These are phyloP conservation scores for Solanum sitiens DNA, from an alignment of 257 asterid species.

Conservation along the genomic window DNA sequence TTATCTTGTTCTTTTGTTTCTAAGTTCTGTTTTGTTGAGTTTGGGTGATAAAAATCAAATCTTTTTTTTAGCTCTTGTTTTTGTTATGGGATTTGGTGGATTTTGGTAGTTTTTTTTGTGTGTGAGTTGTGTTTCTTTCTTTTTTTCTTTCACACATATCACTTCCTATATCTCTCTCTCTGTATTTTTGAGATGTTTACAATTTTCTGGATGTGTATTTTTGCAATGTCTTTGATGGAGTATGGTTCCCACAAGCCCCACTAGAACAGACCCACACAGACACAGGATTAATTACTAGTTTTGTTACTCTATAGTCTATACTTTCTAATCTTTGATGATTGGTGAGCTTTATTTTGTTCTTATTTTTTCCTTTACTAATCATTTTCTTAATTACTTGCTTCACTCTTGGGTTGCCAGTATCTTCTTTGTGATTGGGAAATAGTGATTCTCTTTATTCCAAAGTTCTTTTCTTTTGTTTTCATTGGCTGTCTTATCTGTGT, in stretches of 20 bases:
- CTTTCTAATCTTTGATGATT: neutral
- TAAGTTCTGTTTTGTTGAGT: neutral
- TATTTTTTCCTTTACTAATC: neutral
- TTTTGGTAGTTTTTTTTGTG: neutral
- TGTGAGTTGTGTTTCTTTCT: neutral
- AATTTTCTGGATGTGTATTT: neutral
- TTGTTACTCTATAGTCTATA: neutral
- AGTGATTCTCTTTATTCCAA: slow-evolving; percentile 20
- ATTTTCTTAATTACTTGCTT: slow-evolving; percentile 14
- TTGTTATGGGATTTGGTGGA: neutral
- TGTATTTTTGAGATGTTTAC: neutral
- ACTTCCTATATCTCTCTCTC: neutral
- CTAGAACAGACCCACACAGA: neutral
- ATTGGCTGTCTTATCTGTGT: slow-evolving; percentile 9
- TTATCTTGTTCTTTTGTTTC: neutral
- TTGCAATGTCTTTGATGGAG: neutral
- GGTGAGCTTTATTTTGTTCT: neutral
- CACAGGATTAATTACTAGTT: neutral
- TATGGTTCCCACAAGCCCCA: neutral
- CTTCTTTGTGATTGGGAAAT: slow-evolving; percentile 30
- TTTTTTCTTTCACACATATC: neutral
- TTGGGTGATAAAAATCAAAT: neutral
- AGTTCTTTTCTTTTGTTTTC: neutral
- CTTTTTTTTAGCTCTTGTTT: neutral
- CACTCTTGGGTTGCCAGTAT: slow-evolving; percentile 23